These are phyloP conservation scores for Cadophora luteo-olivacea DNA, from an alignment of 2,329 filamentous ascomycete species.

Conservation along the genomic window DNA sequence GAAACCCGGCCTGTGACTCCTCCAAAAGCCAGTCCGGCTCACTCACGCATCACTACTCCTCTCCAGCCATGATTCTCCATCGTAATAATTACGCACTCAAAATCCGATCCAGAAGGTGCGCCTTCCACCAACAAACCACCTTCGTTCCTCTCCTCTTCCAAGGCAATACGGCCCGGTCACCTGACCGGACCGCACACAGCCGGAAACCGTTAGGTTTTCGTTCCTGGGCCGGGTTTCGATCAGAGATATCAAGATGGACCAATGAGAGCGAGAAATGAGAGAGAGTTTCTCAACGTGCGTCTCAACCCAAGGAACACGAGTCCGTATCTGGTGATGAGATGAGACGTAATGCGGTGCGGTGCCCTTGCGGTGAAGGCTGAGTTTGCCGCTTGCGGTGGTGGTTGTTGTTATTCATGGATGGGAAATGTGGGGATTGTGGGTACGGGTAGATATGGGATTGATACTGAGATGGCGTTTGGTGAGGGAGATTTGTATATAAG, in stretches of 20 bases:
- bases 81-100: slow-evolving; percentile 6
- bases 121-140: slow-evolving; percentile 1
- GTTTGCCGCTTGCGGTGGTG: too few species aligned
- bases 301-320: background rate
- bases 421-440: background rate
- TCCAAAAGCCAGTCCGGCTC: too few species aligned
- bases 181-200: slow-evolving; percentile 3
- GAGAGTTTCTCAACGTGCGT: slow-evolving; percentile 9
- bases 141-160: background rate
- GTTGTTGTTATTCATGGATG: background rate
- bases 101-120: background rate
- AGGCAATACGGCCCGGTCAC: background rate
- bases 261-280: background rate
- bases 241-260: background rate
- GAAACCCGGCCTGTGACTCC: too few species aligned
- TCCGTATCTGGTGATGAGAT: background rate
- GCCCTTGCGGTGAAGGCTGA: too few species aligned
- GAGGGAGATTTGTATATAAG: background rate
- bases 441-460: background rate
- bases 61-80: background rate
- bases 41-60: too few species aligned
- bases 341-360: slow-evolving; percentile 16
- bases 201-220: slow-evolving; percentile 4
- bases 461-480: background rate
- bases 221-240: too few species aligned